These are phyloP conservation scores for Xylariaceae sp. DNA, from an alignment of 2,329 filamentous ascomycete genomes.

Conservation along the genomic window DNA sequence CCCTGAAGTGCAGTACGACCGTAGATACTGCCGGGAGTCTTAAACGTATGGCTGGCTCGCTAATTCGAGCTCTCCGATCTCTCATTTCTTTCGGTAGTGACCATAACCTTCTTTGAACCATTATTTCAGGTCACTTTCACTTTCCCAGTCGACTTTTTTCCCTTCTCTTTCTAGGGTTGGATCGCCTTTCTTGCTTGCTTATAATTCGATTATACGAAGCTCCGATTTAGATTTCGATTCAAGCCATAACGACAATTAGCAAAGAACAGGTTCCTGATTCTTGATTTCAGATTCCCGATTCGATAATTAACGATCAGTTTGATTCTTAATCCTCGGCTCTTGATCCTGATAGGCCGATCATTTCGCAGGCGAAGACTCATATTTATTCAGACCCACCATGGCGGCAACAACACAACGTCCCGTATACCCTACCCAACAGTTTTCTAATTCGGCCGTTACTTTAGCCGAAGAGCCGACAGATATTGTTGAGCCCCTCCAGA, in stretches of 20 bases:
- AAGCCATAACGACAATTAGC: too few relatives aligned
- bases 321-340: background rate
- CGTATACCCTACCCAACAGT: conserved; percentile 15
- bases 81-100: background rate
- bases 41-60: background rate
- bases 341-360: background rate
- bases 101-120: background rate
- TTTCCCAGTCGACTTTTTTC: background rate
- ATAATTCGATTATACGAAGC: background rate
- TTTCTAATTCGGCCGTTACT: conserved; percentile 22
- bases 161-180: background rate
- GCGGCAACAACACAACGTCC: conserved; percentile 2
- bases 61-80: background rate
- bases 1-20: background rate
- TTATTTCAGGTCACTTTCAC: background rate
- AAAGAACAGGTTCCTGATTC: background rate
- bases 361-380: conserved; percentile 9
- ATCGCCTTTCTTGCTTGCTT: background rate
- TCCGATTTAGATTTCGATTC: too few relatives aligned
- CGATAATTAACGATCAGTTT: too few relatives aligned
- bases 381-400: background rate
- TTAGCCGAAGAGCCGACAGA: conserved; percentile 25
- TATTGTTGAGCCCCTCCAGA: conserved; percentile 38
- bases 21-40: background rate
- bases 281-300: background rate